These are phyloP conservation scores for Arbutus unedo DNA, from an alignment of 148 eudicot species.

Conservation along the genomic window DNA sequence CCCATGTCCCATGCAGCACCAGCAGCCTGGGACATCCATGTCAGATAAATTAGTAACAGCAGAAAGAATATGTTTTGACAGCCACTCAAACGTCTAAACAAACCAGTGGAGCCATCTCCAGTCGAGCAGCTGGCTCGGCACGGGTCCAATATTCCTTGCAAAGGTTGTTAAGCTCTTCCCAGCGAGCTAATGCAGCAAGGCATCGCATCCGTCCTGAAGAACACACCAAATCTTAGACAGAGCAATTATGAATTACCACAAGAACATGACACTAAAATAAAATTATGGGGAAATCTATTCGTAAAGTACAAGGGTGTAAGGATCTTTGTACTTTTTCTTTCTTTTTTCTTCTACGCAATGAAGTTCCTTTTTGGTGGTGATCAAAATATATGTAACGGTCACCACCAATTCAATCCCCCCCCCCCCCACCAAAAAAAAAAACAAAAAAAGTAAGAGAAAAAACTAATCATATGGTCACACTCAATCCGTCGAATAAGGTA, in stretches of 20 bases:
- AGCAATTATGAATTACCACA: not conserved
- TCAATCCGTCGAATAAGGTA: not conserved
- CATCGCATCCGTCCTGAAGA: conserved; percentile 85
- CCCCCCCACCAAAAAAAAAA: not conserved
- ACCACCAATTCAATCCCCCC: not conserved
- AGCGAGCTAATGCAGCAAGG: conserved; percentile 97
- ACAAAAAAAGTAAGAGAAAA: not conserved
- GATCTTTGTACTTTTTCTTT: not conserved
- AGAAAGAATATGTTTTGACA: conserved; percentile 8
- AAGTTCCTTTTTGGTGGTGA: not conserved
- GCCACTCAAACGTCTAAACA: conserved; percentile 14
- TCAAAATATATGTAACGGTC: not conserved
- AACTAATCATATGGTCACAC: not conserved
- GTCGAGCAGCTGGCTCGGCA: conserved; percentile 86
- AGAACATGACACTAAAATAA: not conserved
- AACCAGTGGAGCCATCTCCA: conserved; percentile 99
- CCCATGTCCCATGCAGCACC: conserved; percentile 90
- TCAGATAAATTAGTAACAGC: not conserved
- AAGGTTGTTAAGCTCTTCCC: conserved; percentile 93
- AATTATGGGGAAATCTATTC: not conserved
- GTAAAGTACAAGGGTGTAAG: not conserved
- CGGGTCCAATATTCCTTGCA: conserved; percentile 94
- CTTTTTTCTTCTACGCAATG: not conserved
- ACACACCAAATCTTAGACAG: not conserved
- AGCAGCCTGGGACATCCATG: conserved; percentile 62